These are phyloP conservation scores for Suillus americanus DNA, from an alignment of 768 basidiomycete species.

Conservation along the genomic window DNA sequence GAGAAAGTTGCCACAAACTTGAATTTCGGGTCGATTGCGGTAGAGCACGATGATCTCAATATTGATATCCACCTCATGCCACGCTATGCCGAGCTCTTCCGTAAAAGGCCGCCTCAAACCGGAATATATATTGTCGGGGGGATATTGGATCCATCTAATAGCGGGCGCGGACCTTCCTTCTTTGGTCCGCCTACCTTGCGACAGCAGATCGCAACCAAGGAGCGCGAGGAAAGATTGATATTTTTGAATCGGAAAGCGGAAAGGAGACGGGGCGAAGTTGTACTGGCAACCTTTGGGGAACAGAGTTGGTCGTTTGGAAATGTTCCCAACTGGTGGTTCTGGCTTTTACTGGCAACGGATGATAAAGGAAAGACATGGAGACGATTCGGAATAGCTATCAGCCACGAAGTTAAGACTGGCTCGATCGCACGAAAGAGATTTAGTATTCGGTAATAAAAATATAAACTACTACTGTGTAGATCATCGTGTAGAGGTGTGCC, in stretches of 20 bases:
- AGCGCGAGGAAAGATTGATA: not conserved
- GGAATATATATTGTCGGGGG: not conserved
- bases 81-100: not conserved
- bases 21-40: not conserved
- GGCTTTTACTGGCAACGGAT: not conserved
- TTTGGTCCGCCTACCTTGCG: not conserved
- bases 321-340: conserved; percentile 1
- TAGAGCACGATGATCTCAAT: not conserved
- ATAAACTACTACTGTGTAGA: too few relatives aligned
- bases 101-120: not conserved
- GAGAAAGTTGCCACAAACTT: not conserved
- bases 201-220: not conserved
- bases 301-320: not conserved
- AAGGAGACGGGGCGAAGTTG: not conserved
- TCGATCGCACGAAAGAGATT: not conserved
- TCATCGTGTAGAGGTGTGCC: too few relatives aligned
- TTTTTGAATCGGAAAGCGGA: not conserved
- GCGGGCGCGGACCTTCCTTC: not conserved
- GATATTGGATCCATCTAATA: conserved; percentile 1
- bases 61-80: not conserved
- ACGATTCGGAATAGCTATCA: not conserved
- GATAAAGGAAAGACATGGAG: conserved; percentile 2
- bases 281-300: not conserved
- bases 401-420: not conserved
- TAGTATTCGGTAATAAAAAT: not conserved